Conservation (phyloP, 1,284 basidiomycete genomes). For the Leccinum griseonigrum region DNA sequence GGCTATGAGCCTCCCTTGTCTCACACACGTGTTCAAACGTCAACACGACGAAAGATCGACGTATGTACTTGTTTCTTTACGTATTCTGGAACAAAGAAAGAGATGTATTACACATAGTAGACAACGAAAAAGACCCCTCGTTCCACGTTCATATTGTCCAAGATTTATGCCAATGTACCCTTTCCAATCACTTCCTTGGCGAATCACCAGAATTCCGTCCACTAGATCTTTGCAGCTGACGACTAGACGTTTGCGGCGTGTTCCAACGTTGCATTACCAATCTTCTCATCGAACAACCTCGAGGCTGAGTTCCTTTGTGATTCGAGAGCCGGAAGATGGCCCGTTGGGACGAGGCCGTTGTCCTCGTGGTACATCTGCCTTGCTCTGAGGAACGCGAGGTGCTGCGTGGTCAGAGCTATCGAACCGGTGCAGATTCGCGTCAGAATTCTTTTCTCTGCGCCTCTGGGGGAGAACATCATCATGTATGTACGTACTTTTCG, state of each 20-base stretch:
- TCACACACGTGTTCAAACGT: not conserved
- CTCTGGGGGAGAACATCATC: slow-evolving; percentile 2
- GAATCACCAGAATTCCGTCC: not conserved
- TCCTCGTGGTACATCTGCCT: slow-evolving; percentile 28
- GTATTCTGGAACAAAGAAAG: slow-evolving; percentile 12
- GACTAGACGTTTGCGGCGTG: slow-evolving; percentile 19
- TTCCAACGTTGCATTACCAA: not conserved
- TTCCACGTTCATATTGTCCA: not conserved
- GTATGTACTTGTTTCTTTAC: not conserved
- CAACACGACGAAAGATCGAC: not conserved
- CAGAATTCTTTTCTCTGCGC: slow-evolving; percentile 9
- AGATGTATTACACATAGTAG: slow-evolving; percentile 5
- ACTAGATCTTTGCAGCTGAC: not conserved
- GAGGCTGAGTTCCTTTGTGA: slow-evolving; percentile 1
- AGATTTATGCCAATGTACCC: not conserved
- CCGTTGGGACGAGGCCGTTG: slow-evolving; percentile 21
- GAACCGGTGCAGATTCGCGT: slow-evolving; percentile 4
- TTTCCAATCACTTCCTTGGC: slow-evolving; percentile 2
- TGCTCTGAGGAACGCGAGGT: slow-evolving; percentile 22
- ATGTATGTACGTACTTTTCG: slow-evolving; percentile 27
- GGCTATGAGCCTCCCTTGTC: not conserved
- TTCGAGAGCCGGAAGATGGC: slow-evolving; percentile 19
- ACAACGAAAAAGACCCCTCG: slow-evolving; percentile 1
- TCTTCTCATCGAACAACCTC: slow-evolving; percentile 18
- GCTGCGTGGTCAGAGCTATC: slow-evolving; percentile 26